Evolutionary conservation across 805 yeast species (phyloP), one percentile per base, ranked within the genome.

Genomic region (Wickerhamiella shivajii): DNA sequence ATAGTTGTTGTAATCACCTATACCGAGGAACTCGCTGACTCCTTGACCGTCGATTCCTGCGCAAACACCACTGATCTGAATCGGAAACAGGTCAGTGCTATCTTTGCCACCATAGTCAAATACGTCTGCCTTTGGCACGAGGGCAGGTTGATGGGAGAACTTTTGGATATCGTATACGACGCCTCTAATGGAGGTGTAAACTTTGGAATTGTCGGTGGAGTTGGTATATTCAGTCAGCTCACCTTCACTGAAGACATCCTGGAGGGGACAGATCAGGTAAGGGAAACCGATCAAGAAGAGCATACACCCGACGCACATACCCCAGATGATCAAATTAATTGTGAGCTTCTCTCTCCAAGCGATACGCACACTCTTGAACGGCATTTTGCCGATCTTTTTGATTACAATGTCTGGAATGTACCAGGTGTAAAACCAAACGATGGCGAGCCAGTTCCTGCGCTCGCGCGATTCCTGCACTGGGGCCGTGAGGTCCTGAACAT

Each of bases 291-390:
- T 46, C 24, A 55, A 40, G 25, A 56, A 49, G 13, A 54, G 41
- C 36, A 50, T 51, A 27, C 50, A 42, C 6, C 44, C 45, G 3
- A 41, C 49, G 35, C 64, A 60, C 25, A 56, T 37, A 8, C 56
- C 43, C 64, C 64, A 60, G 22, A 60, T 60, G 37, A 59, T 47
- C 41, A 60, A 11, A 31, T 60, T 60, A 44, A 60, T 60, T 6
- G 64, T 60, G 15, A 60, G 39, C 43, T 60, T 59, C 33, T 59
- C 64, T 14, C 63, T 44, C 64, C 64, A 60, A 1, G 64, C 64
- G 7, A 53, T 38, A 12, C 62, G 56, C 6, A 59, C 47, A 36
- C 58, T 58, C 25, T 49, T 49, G 25, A 59, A 42, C 3, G 49
- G 44, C 43, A 57, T 51, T 10, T 46, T 29, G 2, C 59, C 58